Percentiles rank a stretch among this genome's conserved stretches.
Conservation (phyloP, 345 rosid genomes). For the Aquilaria malaccensis region DNA sequence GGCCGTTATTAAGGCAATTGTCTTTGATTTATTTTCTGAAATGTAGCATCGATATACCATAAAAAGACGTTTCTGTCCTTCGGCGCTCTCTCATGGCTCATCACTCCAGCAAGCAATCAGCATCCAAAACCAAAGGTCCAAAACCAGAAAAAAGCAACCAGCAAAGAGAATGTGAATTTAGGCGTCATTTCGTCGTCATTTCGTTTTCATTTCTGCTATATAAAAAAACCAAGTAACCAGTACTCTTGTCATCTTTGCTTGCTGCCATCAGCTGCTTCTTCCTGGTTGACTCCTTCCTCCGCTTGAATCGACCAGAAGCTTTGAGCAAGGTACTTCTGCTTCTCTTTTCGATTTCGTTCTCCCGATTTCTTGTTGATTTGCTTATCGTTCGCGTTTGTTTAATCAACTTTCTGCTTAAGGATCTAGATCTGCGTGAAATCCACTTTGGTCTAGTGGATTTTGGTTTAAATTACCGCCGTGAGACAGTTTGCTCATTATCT, state of each 20-base stretch:
- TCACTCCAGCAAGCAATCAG: too few relatives aligned
- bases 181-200: conserved; percentile 13
- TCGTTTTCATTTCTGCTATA: conserved; percentile 9
- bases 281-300: too few relatives aligned
- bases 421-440: conserved; percentile 6
- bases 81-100: too few relatives aligned
- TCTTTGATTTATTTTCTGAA: too few relatives aligned
- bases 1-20: too few relatives aligned
- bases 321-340: background rate
- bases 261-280: background rate
- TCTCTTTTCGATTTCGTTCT: background rate
- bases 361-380: background rate
- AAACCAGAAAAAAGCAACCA: background rate
- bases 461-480: background rate
- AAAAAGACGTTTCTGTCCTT: too few relatives aligned
- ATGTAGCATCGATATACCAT: too few relatives aligned
- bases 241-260: background rate
- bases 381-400: background rate
- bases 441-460: background rate
- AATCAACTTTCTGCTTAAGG: conserved; percentile 2
- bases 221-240: conserved; percentile 1
- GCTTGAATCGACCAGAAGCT: too few relatives aligned
- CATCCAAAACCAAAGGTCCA: too few relatives aligned
- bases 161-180: conserved; percentile 5
- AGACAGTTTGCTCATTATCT: background rate